Base-by-base conservation (phyloP, 139 green algal species). In the Coelastrella sp. region DNA sequence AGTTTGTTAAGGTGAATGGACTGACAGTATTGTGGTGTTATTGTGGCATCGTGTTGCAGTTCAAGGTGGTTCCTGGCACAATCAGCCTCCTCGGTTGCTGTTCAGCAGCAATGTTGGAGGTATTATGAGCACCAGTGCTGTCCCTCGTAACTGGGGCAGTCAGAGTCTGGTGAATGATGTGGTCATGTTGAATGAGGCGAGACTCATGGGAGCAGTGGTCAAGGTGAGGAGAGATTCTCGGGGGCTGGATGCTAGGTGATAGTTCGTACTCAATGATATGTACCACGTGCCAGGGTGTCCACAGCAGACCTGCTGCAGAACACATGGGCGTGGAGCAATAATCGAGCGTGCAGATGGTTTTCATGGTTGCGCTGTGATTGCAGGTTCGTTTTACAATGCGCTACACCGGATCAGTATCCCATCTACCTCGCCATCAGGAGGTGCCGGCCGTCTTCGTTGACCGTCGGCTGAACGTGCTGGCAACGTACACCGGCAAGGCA, bases 61-160 rank as follows among this genome's bases (percentile, higher is more conserved):
- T 35, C 71, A 87, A 32, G 53, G 53, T 43, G 82, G 82, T 27
- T 83, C 71, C 6, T 87, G 82, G 82, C 51, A 74, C 15, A 76
- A 87, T 62, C 19, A 23, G 6, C 48, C 57, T 7, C 40, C 82
- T 45, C 66, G 51, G 38, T 21, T 87, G 82, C 19, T 87, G 41
- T 27, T 25, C 35, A 41, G 38, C 50, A 38, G 19, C 15, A n/a
- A 40, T 30, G 17, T 50, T 9, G 82, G 27, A 21, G 69, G 35
- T 40, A 25, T 27, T 9, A 75, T 73, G 25, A 72, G 23, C 4
- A 43, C 51, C 34, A 48, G 23, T 40, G 34, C 8, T n/a, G 41
- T 77, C 9, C 53, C 80, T 0, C 82, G 82, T 57, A 87, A 87
- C 53, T 87, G 82, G 82, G 82, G 71, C 17, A 60, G 82, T 5